Conservation (phyloP, 2,329 filamentous ascomycete species). For the Curvularia verruculosa region DNA sequence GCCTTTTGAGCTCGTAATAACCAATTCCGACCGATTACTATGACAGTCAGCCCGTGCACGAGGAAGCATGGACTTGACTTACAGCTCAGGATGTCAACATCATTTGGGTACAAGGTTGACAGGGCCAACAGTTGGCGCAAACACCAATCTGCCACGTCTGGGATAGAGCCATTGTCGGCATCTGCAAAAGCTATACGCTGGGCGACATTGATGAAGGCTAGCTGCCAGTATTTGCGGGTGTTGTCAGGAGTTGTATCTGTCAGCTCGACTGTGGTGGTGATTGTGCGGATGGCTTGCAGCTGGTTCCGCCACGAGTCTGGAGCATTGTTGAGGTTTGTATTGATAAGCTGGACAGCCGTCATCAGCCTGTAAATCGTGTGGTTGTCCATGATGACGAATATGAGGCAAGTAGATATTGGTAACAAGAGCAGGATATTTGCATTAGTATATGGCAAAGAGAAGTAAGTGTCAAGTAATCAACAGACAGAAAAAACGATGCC, state of each 20-base stretch:
- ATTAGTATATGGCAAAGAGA: neutral
- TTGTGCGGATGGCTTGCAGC: constrained; percentile 26
- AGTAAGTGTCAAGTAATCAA: neutral
- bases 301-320: constrained; percentile 43
- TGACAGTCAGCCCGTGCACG: constrained; percentile 1
- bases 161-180: constrained; percentile 53
- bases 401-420: neutral
- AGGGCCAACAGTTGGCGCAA: constrained; percentile 56
- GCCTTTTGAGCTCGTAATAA: constrained; percentile 58
- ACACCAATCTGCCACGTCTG: constrained; percentile 58
- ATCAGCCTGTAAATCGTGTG: constrained; percentile 20
- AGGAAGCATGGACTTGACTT: constrained; percentile 16
- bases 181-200: constrained; percentile 60
- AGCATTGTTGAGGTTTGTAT: constrained; percentile 39
- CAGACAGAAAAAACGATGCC: no score
- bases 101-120: constrained; percentile 53
- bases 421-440: neutral
- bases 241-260: constrained; percentile 22
- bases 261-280: constrained; percentile 27
- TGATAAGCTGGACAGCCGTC: constrained; percentile 42
- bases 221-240: constrained; percentile 28
- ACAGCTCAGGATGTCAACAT: constrained; percentile 54
- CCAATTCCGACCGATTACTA: constrained; percentile 60
- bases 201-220: constrained; percentile 49
- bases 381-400: constrained; percentile 22